phyloP scores from a whole-genome alignment of 1,284 basidiomycete genomes.

The Flammula alnicola region DNA sequence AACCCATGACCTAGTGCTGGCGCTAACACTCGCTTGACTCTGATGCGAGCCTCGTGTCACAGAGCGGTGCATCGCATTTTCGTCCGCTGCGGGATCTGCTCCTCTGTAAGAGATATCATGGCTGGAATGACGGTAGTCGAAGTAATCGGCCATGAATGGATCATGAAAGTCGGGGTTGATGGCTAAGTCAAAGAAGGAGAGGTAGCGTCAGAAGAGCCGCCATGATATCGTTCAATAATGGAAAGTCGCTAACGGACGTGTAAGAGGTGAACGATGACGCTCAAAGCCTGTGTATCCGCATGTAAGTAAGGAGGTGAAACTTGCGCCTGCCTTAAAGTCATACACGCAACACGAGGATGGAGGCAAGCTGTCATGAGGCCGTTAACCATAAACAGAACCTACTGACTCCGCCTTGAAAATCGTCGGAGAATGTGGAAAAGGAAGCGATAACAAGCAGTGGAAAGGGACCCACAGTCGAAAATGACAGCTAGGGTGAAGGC shows the following conservation, averaged over 20 bases:
- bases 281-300: slow-evolving; percentile 1
- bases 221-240: slow-evolving; percentile 5
- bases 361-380: slow-evolving; percentile 18
- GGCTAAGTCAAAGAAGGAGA: slow-evolving; percentile 4
- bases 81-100: slow-evolving; percentile 21
- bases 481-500: no score
- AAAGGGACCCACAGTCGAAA: no score
- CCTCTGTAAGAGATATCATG: slow-evolving; percentile 27
- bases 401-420: not conserved
- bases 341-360: slow-evolving; percentile 7
- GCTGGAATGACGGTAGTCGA: slow-evolving; percentile 25
- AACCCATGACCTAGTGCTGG: slow-evolving; percentile 41
- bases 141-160: slow-evolving; percentile 33
- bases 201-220: slow-evolving; percentile 6
- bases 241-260: not conserved
- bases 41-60: slow-evolving; percentile 36
- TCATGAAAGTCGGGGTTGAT: slow-evolving; percentile 1
- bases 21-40: slow-evolving; percentile 31
- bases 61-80: slow-evolving; percentile 28
- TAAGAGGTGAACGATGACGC: not conserved
- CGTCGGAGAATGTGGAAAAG: not conserved
- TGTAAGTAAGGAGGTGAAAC: slow-evolving; percentile 6
- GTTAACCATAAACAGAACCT: not conserved
- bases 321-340: slow-evolving; percentile 4
- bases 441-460: not conserved